A percentile compares a stretch with the other conserved stretches of the same genome.
phyloP scores from a whole-genome alignment of 768 basidiomycete genomes.

The Termitomyces sp. region DNA sequence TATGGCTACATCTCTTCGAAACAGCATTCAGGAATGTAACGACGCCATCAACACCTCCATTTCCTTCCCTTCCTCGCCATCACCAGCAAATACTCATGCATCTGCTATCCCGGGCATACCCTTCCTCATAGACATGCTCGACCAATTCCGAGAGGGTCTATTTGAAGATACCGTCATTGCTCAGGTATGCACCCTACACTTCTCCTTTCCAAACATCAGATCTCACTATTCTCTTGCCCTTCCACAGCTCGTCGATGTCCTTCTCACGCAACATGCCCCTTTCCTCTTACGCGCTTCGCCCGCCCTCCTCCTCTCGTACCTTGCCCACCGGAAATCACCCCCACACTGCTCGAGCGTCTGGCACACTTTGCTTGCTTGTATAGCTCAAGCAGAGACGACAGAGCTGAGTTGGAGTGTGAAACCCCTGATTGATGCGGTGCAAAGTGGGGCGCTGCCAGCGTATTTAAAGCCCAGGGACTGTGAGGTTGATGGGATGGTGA shows the following conservation, averaged over 20 bases:
- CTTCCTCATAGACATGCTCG: conserved; percentile 38
- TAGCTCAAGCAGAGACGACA: not conserved
- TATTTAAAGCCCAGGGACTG: conserved; percentile 37
- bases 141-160: conserved; percentile 44
- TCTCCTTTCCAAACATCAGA: not conserved
- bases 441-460: conserved; percentile 31
- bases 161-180: conserved; percentile 39
- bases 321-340: conserved; percentile 36
- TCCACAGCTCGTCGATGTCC: conserved; percentile 38
- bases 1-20: conserved; percentile 26
- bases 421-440: conserved; percentile 35
- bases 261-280: conserved; percentile 32
- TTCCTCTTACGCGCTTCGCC: conserved; percentile 35
- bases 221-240: not conserved
- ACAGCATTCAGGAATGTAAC: conserved; percentile 25
- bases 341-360: conserved; percentile 31
- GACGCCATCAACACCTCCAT: not conserved
- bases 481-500: conserved; percentile 41
- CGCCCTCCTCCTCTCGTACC: conserved; percentile 44
- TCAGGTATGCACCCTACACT: conserved; percentile 27
- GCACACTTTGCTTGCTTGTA: conserved; percentile 33
- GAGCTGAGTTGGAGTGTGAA: conserved; percentile 23
- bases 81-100: not conserved
- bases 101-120: conserved; percentile 5
- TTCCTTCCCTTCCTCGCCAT: not conserved